phyloP scores from a whole-genome alignment of 257 asterid species.

The Primulina eburnea region DNA sequence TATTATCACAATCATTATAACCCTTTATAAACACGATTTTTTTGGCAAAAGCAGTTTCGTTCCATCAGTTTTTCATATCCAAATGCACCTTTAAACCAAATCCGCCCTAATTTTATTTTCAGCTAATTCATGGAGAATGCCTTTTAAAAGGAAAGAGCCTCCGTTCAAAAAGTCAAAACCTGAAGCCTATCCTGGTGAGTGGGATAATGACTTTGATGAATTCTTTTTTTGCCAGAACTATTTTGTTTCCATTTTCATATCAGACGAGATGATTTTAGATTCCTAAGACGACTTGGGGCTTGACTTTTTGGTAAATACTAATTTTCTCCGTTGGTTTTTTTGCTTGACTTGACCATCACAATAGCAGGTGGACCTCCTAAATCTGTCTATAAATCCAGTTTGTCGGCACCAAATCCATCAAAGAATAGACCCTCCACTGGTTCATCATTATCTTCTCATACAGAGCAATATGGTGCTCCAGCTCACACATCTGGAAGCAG shows the following conservation, averaged over 20 bases:
- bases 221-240: conserved; percentile 21
- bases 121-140: conserved; percentile 67
- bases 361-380: conserved; percentile 62
- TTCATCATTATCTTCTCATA: conserved; percentile 24
- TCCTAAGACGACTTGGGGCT: background rate
- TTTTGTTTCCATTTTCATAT: conserved; percentile 5
- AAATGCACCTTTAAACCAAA: conserved; percentile 12
- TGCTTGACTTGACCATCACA: conserved; percentile 19
- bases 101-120: conserved; percentile 29
- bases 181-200: conserved; percentile 71
- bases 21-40: background rate
- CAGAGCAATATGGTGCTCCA: conserved; percentile 50
- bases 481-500: conserved; percentile 55
- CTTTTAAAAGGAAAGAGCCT: conserved; percentile 67
- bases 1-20: background rate
- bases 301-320: background rate
- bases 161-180: conserved; percentile 72
- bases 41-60: background rate
- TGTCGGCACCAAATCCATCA: conserved; percentile 47
- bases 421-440: conserved; percentile 58
- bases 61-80: background rate
- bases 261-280: background rate
- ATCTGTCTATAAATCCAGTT: conserved; percentile 52
- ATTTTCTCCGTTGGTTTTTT: conserved; percentile 9
- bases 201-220: conserved; percentile 23